Evolutionary conservation across 495 filamentous ascomycete genomes (phyloP).

Genomic region (Cercophora scortea): DNA sequence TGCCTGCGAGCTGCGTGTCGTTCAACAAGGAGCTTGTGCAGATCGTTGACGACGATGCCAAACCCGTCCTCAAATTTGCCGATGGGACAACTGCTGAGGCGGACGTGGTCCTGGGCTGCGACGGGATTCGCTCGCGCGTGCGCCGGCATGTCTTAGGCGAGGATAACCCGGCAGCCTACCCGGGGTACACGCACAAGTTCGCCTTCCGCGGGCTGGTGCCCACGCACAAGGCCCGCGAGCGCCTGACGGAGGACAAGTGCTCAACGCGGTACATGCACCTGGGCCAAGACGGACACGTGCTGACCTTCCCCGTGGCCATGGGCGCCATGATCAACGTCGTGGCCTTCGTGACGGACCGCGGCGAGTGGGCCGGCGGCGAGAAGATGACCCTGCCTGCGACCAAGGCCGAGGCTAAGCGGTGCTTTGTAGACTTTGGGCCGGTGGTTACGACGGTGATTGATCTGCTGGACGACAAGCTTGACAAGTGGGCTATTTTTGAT

Average conservation of each 20-base stretch:
- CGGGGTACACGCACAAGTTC: conserved; percentile 32
- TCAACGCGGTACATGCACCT: conserved; percentile 34
- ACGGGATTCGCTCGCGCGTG: conserved; percentile 36
- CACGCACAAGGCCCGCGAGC: conserved; percentile 23
- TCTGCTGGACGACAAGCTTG: conserved; percentile 35
- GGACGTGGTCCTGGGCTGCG: conserved; percentile 36
- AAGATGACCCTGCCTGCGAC: conserved; percentile 22
- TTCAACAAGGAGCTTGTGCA: conserved; percentile 27
- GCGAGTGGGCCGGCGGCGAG: conserved; percentile 23
- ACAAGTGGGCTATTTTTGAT: conserved; percentile 53
- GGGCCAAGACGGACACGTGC: conserved; percentile 28
- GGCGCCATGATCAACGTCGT: conserved; percentile 31
- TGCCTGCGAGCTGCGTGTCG: conserved; percentile 13
- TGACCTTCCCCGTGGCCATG: conserved; percentile 33
- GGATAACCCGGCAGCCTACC: conserved; percentile 11
- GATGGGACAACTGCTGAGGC: conserved; percentile 24
- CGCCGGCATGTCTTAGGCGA: conserved; percentile 24
- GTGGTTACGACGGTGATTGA: conserved; percentile 31
- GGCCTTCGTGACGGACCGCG: conserved; percentile 26
- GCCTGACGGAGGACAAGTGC: conserved; percentile 18
- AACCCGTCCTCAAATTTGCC: conserved; percentile 19
- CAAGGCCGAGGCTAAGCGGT: conserved; percentile 21
- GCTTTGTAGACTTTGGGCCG: conserved; percentile 31
- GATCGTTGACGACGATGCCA: conserved; percentile 4
- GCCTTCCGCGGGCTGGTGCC: conserved; percentile 35